Percentiles rank a stretch among this genome's conserved stretches.
These are phyloP conservation scores for Thermoascus crustaceus DNA, from an alignment of 2,329 filamentous ascomycete genomes.

Conservation along the genomic window DNA sequence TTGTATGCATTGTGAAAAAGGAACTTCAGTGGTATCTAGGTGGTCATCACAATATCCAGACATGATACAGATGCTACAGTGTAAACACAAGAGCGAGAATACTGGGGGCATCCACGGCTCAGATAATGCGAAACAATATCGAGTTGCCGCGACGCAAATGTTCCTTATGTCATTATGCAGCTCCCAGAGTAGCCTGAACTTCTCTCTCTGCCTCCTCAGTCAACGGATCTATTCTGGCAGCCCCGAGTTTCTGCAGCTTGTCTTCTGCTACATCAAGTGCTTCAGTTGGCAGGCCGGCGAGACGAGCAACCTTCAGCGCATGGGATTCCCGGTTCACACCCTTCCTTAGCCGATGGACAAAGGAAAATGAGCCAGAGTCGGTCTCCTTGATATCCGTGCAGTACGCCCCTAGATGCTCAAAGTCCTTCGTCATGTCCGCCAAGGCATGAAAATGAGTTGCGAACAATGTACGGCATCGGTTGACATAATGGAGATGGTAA, in stretches of 20 bases:
- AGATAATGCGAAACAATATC: too few relatives aligned
- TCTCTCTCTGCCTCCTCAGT: too few relatives aligned
- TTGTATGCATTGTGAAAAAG: too few relatives aligned
- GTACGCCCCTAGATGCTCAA: conserved; percentile 60
- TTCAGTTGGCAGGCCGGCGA: conserved; percentile 71
- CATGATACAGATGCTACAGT: too few relatives aligned
- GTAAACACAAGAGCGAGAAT: too few relatives aligned
- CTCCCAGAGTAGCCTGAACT: too few relatives aligned
- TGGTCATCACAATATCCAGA: too few relatives aligned
- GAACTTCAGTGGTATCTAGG: too few relatives aligned
- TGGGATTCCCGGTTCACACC: conserved; percentile 84
- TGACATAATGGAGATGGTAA: conserved; percentile 70
- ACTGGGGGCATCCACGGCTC: too few relatives aligned
- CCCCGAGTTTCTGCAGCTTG: conserved; percentile 48
- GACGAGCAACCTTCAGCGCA: conserved; percentile 83
- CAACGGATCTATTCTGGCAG: too few relatives aligned
- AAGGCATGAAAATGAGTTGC: conserved; percentile 90
- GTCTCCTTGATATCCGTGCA: conserved; percentile 86
- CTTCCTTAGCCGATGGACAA: conserved; percentile 70
- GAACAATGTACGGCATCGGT: conserved; percentile 74
- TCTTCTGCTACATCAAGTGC: conserved; percentile 60
- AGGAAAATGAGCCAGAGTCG: conserved; percentile 62
- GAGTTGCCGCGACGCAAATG: too few relatives aligned
- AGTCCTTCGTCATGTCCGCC: conserved; percentile 62
- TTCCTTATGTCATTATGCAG: too few relatives aligned